A percentile compares a stretch with the other conserved stretches of the same genome.
Conservation (phyloP, 2,329 filamentous ascomycete genomes). For the Davidsoniella neocaledoniae region DNA sequence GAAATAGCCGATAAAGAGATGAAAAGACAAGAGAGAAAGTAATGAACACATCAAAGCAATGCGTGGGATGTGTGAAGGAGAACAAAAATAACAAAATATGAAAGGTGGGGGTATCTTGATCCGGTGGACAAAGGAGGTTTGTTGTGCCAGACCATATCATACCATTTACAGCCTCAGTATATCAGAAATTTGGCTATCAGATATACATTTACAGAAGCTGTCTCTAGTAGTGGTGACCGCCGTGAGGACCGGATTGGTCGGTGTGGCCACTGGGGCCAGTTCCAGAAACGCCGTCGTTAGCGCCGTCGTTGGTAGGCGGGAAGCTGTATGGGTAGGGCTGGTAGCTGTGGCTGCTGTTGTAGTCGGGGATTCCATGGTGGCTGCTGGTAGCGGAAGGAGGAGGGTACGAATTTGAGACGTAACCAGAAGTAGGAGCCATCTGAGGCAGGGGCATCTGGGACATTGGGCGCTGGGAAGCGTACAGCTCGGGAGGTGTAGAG, state of each 20-base stretch:
- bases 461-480: neutral
- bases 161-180: neutral
- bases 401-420: constrained; percentile 1
- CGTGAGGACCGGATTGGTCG: constrained; percentile 36
- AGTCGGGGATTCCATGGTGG: constrained; percentile 38
- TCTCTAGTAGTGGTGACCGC: constrained; percentile 25
- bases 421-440: neutral
- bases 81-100: neutral
- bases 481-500: neutral
- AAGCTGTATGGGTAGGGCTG: constrained; percentile 26
- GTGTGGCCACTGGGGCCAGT: constrained; percentile 19
- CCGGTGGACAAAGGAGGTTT: neutral
- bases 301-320: neutral
- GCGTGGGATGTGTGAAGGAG: neutral
- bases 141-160: neutral
- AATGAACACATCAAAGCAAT: neutral
- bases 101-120: neutral
- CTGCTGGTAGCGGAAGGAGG: constrained; percentile 24
- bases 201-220: neutral
- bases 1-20: no score
- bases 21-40: neutral
- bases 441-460: constrained; percentile 9
- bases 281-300: neutral
- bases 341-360: constrained; percentile 37
- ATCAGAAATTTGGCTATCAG: no score